These are phyloP conservation scores for Terana coerulea DNA, from an alignment of 768 basidiomycete species.

Conservation along the genomic window DNA sequence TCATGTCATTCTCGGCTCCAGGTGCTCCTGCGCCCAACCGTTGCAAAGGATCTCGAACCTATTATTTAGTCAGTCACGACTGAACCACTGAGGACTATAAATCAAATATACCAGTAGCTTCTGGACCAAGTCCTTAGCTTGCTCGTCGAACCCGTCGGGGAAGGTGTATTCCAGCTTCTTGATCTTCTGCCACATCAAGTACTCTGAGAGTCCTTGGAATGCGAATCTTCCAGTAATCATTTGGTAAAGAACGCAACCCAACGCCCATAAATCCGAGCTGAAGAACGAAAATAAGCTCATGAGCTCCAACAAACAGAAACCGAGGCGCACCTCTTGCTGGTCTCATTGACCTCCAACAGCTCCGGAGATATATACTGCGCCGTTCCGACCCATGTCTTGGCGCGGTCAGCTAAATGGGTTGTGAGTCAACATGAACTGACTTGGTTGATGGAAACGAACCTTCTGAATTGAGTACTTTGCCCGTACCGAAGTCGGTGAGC, in stretches of 20 bases:
- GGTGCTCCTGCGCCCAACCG: constrained; percentile 56
- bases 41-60: constrained; percentile 55
- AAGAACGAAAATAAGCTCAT: constrained; percentile 5
- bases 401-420: constrained; percentile 44
- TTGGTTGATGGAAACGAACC: constrained; percentile 35
- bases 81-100: neutral
- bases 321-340: constrained; percentile 62
- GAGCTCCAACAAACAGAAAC: neutral
- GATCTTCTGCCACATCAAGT: constrained; percentile 94
- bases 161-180: constrained; percentile 83
- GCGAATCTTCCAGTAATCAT: constrained; percentile 90
- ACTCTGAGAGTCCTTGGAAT: constrained; percentile 88
- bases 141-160: constrained; percentile 79
- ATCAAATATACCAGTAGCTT: constrained; percentile 60
- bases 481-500: constrained; percentile 97
- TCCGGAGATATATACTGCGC: constrained; percentile 90
- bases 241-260: constrained; percentile 93
- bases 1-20: constrained; percentile 34
- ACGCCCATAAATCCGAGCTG: constrained; percentile 93
- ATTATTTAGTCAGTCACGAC: constrained; percentile 33
- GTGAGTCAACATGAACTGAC: constrained; percentile 14
- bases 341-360: constrained; percentile 68
- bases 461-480: constrained; percentile 62
- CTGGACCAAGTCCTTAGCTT: constrained; percentile 77
- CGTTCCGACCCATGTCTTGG: constrained; percentile 82